Evolutionary conservation across 495 filamentous ascomycete genomes (phyloP), one percentile per base, ranked within the genome.

Genomic region (Venustampulla echinocandica): DNA sequence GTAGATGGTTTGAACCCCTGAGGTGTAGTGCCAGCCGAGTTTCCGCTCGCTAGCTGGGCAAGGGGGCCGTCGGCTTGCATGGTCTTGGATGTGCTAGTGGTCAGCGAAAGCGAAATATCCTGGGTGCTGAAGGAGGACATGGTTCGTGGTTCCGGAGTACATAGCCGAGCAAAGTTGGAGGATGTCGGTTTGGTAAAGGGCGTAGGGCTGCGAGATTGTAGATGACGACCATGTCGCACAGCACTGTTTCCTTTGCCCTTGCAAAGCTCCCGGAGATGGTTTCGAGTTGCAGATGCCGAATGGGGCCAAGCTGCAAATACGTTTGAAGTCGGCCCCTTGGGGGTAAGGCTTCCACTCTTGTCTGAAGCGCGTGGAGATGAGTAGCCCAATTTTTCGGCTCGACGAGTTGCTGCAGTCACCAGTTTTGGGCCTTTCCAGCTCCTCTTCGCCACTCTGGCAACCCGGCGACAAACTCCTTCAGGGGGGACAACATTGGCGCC

Each of bases 401-500:
- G 49, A 45, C 37, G 46, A 30, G 42, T 40, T 17, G 34, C 23
- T 23, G 44, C 43, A 47, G 24, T 19, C 6, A 15, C 34, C 7
- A 40, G 22, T 32, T 70, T 75, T 7, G 72, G 65, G 6, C 77
- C 80, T 54, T 76, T 84, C 93, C 93, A 98, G 46, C 76, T 90
- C 57, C 79, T 75, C 64, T 81, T 85, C 4, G 90, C 86, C 56
- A 87, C 82, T 56, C 88, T 76, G 1, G 89, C 85, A 39, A 98
- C 89, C 48, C 88, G 86, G 56, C 82, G 74, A 56, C 88, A 90
- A 24, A 97, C 86, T 6, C 92, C 93, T 28, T 92, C 71, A 10
- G 92, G 92, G 18, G 92, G 92, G 28, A 90, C 78, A 45, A 77
- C 76, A 42, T 87, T 90, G 17, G 90, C 88, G 13, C 89, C 77